Percentiles rank a stretch among this genome's conserved stretches.
Evolutionary conservation across 108 stramenopile genomes (phyloP).

Genomic region (Fragilaria radians): DNA sequence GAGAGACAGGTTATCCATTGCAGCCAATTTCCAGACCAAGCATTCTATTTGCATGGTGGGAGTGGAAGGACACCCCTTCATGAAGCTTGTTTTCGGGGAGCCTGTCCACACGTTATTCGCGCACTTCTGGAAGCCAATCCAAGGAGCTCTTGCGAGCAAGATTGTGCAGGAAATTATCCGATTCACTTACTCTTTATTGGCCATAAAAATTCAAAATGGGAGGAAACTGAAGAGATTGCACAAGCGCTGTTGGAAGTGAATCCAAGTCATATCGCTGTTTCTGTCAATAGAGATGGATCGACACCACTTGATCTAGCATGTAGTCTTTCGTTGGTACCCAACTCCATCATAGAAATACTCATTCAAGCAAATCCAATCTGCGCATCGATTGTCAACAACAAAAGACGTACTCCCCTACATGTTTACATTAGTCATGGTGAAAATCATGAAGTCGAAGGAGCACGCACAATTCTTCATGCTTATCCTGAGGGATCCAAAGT

Average conservation of each 20-base stretch:
- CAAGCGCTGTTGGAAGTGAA: constrained; percentile 13
- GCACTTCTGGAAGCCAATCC: constrained; percentile 25
- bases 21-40: constrained; percentile 8
- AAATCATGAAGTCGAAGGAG: constrained; percentile 30
- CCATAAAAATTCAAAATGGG: constrained; percentile 4
- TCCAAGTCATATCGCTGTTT: constrained; percentile 12
- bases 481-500: constrained; percentile 11
- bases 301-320: constrained; percentile 31
- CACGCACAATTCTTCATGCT: constrained; percentile 21
- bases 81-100: constrained; percentile 32
- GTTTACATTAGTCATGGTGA: constrained; percentile 27
- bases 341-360: constrained; percentile 13
- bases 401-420: constrained; percentile 23
- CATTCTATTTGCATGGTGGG: constrained; percentile 12
- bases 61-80: constrained; percentile 31
- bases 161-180: constrained; percentile 32
- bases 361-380: constrained; percentile 13
- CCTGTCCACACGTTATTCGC: constrained; percentile 31
- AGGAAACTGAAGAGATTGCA: constrained; percentile 23
- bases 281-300: constrained; percentile 16
- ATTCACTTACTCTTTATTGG: constrained; percentile 37
- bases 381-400: constrained; percentile 13
- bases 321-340: constrained; percentile 23
- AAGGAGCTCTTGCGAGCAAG: constrained; percentile 6
- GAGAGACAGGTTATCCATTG: constrained; percentile 16